Conservation (phyloP, 1,284 basidiomycete species). For the Cryptococcus floricola region DNA sequence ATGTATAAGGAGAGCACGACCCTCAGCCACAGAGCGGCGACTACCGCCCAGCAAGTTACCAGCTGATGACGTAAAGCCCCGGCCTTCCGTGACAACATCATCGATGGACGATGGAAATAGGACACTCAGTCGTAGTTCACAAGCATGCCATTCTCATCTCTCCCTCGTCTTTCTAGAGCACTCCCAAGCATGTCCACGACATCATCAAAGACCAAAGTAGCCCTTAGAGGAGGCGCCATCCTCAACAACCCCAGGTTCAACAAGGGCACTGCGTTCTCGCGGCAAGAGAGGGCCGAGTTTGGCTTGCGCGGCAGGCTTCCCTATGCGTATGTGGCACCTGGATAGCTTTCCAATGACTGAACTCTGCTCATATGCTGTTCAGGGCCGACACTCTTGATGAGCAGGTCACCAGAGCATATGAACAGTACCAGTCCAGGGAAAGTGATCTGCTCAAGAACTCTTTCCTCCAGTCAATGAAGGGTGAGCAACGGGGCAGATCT, state of each 20-base stretch:
- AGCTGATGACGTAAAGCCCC: too few species aligned
- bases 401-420: conserved; percentile 64
- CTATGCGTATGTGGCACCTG: conserved; percentile 22
- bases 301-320: conserved; percentile 68
- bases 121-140: too few species aligned
- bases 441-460: conserved; percentile 63
- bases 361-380: conserved; percentile 8
- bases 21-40: too few species aligned
- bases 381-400: conserved; percentile 67
- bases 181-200: neutral
- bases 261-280: conserved; percentile 65
- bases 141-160: neutral
- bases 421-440: conserved; percentile 52
- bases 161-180: neutral
- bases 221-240: conserved; percentile 58
- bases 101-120: too few species aligned
- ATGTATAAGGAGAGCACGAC: too few species aligned
- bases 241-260: conserved; percentile 59
- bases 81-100: too few species aligned
- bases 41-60: too few species aligned
- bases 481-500: conserved; percentile 14
- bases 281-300: conserved; percentile 63
- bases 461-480: conserved; percentile 64
- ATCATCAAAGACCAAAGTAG: conserved; percentile 16
- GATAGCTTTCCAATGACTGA: neutral